A percentile compares a stretch with the other conserved stretches of the same genome.
These are phyloP conservation scores for Yarrowia yakushimensis DNA, from an alignment of 805 yeast species.

Conservation along the genomic window DNA sequence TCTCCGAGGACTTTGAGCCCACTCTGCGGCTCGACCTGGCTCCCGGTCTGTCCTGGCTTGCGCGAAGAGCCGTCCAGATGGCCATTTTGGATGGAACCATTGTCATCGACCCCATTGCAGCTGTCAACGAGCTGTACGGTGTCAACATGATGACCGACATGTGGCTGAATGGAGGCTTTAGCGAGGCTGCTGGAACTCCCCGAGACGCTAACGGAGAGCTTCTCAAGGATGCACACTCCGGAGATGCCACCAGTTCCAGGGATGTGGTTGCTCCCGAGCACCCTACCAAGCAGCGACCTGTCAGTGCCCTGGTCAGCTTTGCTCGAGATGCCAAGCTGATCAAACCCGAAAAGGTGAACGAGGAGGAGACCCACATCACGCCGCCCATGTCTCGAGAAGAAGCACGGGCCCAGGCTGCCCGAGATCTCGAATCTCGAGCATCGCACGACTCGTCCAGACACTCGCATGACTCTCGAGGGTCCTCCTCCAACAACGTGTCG, in stretches of 20 bases:
- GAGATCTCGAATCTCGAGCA: conserved; percentile 4
- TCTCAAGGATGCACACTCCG: conserved; percentile 11
- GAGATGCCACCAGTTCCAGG: conserved; percentile 1
- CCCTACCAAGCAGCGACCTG: conserved; percentile 14
- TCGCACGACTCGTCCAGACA: conserved; percentile 1
- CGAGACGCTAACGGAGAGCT: conserved; percentile 13
- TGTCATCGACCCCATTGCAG: conserved; percentile 80
- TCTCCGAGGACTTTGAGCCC: conserved; percentile 78
- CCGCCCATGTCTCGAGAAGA: conserved; percentile 15
- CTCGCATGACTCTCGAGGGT: conserved; percentile 2
- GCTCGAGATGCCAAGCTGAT: conserved; percentile 12
- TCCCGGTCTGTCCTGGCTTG: conserved; percentile 60
- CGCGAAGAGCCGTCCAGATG: conserved; percentile 56
- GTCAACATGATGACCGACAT: conserved; percentile 18
- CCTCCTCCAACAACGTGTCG: not conserved
- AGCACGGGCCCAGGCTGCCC: not conserved
- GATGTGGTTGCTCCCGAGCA: conserved; percentile 4
- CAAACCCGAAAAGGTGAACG: not conserved
- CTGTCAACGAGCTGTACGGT: conserved; percentile 57
- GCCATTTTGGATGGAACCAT: conserved; percentile 77
- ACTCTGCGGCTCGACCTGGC: conserved; percentile 61
- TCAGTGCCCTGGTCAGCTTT: conserved; percentile 5
- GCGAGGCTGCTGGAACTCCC: conserved; percentile 16
- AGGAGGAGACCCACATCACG: conserved; percentile 1
- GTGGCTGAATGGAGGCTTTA: conserved; percentile 21